phyloP scores from a whole-genome alignment of 768 basidiomycete species.

The Termitomyces sp. region DNA sequence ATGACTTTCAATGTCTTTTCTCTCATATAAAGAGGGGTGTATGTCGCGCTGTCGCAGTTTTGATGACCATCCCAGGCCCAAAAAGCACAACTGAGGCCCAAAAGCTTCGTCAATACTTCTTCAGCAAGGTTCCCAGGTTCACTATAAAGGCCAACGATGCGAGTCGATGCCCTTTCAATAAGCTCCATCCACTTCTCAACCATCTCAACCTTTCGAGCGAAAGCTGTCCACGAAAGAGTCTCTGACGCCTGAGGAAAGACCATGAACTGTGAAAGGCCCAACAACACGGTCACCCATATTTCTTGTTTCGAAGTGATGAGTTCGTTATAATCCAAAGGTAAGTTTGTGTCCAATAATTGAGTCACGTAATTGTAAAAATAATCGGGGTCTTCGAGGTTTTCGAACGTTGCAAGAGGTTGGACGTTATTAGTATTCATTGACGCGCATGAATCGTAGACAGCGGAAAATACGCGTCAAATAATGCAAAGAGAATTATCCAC shows the following conservation, averaged over 20 bases:
- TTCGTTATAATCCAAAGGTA: conserved; percentile 14
- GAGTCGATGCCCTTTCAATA: conserved; percentile 46
- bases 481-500: background rate
- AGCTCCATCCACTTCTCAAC: conserved; percentile 54
- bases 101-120: conserved; percentile 46
- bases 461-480: conserved; percentile 1
- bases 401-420: conserved; percentile 12
- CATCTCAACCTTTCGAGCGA: conserved; percentile 56
- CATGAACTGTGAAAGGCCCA: conserved; percentile 50
- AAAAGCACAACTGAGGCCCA: conserved; percentile 52
- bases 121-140: conserved; percentile 42
- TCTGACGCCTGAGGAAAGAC: conserved; percentile 55
- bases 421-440: conserved; percentile 15
- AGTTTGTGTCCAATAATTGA: conserved; percentile 15
- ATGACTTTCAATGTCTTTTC: conserved; percentile 42
- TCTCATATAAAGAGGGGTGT: conserved; percentile 48
- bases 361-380: conserved; percentile 18
- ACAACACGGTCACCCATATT: conserved; percentile 49
- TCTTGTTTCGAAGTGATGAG: conserved; percentile 30
- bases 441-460: conserved; percentile 4
- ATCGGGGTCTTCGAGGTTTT: conserved; percentile 18
- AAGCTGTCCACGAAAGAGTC: conserved; percentile 46
- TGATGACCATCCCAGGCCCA: conserved; percentile 59
- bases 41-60: conserved; percentile 32
- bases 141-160: conserved; percentile 49